Base-by-base conservation (phyloP, 306 rosid species). In the Corylus americana region DNA sequence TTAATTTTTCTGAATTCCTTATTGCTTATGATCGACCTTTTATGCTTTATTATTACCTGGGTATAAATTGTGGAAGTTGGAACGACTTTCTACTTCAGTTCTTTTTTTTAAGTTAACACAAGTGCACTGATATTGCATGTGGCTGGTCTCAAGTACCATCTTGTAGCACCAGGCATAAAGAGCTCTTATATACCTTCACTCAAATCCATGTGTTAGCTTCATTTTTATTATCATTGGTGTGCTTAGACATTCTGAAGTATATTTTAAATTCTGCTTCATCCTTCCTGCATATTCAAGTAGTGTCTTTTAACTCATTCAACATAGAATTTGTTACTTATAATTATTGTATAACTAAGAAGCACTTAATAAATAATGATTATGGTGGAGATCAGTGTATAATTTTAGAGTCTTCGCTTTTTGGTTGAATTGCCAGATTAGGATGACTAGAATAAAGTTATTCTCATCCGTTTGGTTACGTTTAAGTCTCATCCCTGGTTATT, bases 281-380 rank as follows among this genome's bases (percentile, higher is more conserved):
- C 51, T 67, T 39, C 17, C 50, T 67, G 27, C 7, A 18, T 31
- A 16, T 31, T 64, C 7, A 64, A 64, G 7, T 10, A 35, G 25
- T 11, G 37, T 64, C 70, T 31, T 64, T n/a, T 67, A 12, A 67
- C 7, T 67, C 72, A 67, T n/a, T 67, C 51, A 67, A 42, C 27
- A 16, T n/a, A 0, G 17, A 39, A 18, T 4, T 67, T 67, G 45
- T 31, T 20, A 64, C 22, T 11, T 39, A 39, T 17, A 5, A 17
- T 3, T 37, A 17, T 18, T 11, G 6, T 31, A 27, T 22, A 12
- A 39, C 12, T 4, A 42, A 39, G 72, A 67, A 39, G 51, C 8
- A 17, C 50, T 39, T 42, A 67, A 67, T 18, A 39, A 39, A 67
- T 18, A 42, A 18, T 17, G 72, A 64, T 35, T 39, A 67, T 9